A percentile compares a stretch with the other conserved stretches of the same genome.
These are phyloP conservation scores for Avena sativa DNA, from an alignment of 176 grass and related monocot genomes.

Conservation along the genomic window DNA sequence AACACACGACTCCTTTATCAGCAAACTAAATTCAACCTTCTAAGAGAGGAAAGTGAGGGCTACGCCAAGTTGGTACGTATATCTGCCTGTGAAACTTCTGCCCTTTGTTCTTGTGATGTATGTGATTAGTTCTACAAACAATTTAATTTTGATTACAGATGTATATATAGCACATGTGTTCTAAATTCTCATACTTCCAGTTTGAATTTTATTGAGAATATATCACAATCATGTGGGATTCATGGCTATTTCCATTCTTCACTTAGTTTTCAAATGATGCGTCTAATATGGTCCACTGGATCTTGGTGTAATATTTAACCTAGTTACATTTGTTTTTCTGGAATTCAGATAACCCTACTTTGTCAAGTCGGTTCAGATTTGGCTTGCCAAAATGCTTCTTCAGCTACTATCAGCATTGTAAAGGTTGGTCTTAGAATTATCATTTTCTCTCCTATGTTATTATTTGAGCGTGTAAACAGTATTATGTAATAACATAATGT, in stretches of 20 bases:
- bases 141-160: conserved; percentile 23
- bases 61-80: conserved; percentile 92
- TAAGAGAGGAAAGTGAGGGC: conserved; percentile 98
- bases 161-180: not conserved
- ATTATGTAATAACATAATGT: conserved; percentile 32
- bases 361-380: conserved; percentile 88
- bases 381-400: conserved; percentile 62
- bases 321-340: conserved; percentile 34
- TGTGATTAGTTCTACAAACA: not conserved
- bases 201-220: conserved; percentile 37
- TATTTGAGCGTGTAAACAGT: conserved; percentile 14
- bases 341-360: conserved; percentile 86
- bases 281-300: conserved; percentile 27
- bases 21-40: conserved; percentile 98
- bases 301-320: conserved; percentile 27
- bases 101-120: conserved; percentile 32
- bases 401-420: conserved; percentile 88
- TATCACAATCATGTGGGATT: not conserved
- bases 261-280: conserved; percentile 32
- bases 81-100: conserved; percentile 20
- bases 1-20: conserved; percentile 99
- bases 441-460: conserved; percentile 30
- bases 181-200: not conserved
- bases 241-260: not conserved
- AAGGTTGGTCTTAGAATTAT: conserved; percentile 64